phyloP scores from a whole-genome alignment of 2,329 filamentous ascomycete species.

The Colletotrichum lentis region DNA sequence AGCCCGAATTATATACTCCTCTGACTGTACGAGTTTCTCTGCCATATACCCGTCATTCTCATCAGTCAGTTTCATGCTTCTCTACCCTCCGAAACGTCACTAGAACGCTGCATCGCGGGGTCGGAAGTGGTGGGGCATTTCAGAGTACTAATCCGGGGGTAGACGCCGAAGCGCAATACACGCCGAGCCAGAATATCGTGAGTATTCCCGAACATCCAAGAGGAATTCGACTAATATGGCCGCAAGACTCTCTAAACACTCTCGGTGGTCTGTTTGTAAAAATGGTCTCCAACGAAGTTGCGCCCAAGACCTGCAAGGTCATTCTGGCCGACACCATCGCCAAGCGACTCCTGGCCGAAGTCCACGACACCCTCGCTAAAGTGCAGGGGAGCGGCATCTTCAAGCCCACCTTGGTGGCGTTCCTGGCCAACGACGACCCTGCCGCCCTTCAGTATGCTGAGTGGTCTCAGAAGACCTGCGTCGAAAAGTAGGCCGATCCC shows the following conservation, averaged over 20 bases:
- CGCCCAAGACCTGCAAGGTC: slow-evolving; percentile 85
- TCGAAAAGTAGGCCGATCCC: slow-evolving; percentile 81
- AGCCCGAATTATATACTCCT: background rate
- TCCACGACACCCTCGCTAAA: slow-evolving; percentile 76
- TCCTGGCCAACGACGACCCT: slow-evolving; percentile 90
- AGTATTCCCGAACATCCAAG: background rate
- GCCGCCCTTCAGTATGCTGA: slow-evolving; percentile 93
- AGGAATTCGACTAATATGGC: background rate
- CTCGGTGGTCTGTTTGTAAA: background rate
- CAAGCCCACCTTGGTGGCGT: slow-evolving; percentile 84
- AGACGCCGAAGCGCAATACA: slow-evolving; percentile 33
- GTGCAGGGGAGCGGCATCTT: slow-evolving; percentile 64
- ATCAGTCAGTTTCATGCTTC: slow-evolving; percentile 18
- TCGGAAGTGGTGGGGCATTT: slow-evolving; percentile 35
- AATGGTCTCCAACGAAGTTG: slow-evolving; percentile 55
- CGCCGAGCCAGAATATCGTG: slow-evolving; percentile 15
- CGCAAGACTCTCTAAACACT: background rate
- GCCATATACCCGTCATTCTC: background rate
- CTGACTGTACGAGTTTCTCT: background rate
- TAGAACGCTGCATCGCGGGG: slow-evolving; percentile 28
- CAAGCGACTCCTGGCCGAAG: slow-evolving; percentile 80
- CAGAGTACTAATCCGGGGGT: slow-evolving; percentile 31
- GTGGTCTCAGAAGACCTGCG: slow-evolving; percentile 95
- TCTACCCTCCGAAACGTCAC: background rate
- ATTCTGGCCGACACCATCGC: slow-evolving; percentile 88